These are phyloP conservation scores for Fusarium chuoi DNA, from an alignment of 2,329 filamentous ascomycete species.

Conservation along the genomic window DNA sequence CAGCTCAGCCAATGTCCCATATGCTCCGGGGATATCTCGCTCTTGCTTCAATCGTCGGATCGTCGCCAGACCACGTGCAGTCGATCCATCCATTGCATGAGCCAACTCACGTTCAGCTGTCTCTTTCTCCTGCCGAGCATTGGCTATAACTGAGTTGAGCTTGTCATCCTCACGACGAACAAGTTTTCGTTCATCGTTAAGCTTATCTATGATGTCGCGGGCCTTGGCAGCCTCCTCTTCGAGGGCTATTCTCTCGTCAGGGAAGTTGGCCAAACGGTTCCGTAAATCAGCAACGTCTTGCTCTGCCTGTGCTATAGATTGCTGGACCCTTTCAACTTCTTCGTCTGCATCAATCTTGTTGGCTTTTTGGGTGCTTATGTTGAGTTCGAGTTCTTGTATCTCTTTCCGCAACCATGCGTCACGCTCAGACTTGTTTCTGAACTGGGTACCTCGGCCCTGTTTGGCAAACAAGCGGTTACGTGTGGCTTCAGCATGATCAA, in stretches of 20 bases:
- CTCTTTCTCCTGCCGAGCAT: slow-evolving; percentile 79
- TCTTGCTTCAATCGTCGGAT: slow-evolving; percentile 85
- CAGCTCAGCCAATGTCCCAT: slow-evolving; percentile 93
- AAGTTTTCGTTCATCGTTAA: slow-evolving; percentile 87
- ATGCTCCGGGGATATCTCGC: slow-evolving; percentile 83
- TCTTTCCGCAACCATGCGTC: slow-evolving; percentile 85
- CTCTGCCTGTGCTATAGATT: slow-evolving; percentile 77
- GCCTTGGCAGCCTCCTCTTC: slow-evolving; percentile 79
- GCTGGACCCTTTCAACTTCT: slow-evolving; percentile 78
- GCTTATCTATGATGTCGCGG: slow-evolving; percentile 79
- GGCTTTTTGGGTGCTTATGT: slow-evolving; percentile 82
- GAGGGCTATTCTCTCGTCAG: slow-evolving; percentile 76
- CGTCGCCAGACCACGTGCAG: slow-evolving; percentile 85
- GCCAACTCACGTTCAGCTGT: slow-evolving; percentile 81
- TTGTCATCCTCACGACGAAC: slow-evolving; percentile 91
- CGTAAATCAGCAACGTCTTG: slow-evolving; percentile 76
- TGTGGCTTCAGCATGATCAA: slow-evolving; percentile 80
- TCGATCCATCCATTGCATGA: slow-evolving; percentile 89
- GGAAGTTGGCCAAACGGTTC: slow-evolving; percentile 80
- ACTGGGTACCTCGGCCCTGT: slow-evolving; percentile 87
- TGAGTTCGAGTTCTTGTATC: slow-evolving; percentile 81
- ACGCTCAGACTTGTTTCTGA: slow-evolving; percentile 87
- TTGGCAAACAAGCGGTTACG: slow-evolving; percentile 88
- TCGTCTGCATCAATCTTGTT: slow-evolving; percentile 87
- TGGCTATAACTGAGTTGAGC: slow-evolving; percentile 79